Percentiles rank a stretch among this genome's conserved stretches.
These are phyloP conservation scores for Pleurotus cornucopiae DNA, from an alignment of 768 basidiomycete genomes.

Conservation along the genomic window DNA sequence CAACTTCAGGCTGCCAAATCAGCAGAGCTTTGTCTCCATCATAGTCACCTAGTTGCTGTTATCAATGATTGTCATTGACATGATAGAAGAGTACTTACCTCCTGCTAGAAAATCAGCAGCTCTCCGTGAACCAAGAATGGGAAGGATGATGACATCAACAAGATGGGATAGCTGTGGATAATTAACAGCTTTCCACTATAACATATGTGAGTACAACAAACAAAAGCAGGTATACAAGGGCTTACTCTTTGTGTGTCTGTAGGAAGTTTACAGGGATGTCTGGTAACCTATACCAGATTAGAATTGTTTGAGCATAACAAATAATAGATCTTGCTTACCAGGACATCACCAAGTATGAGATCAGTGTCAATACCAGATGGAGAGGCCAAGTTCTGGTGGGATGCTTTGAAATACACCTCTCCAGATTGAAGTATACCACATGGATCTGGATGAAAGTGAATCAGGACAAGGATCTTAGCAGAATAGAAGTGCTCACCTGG, in stretches of 20 bases:
- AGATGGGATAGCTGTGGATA: conserved; percentile 42
- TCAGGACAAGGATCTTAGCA: conserved; percentile 11
- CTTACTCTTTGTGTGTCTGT: conserved; percentile 62
- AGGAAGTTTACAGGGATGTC: conserved; percentile 70
- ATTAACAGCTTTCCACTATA: conserved; percentile 55
- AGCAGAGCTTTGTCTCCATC: conserved; percentile 62
- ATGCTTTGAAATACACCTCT: conserved; percentile 56
- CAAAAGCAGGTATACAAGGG: background rate
- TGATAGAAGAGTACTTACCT: conserved; percentile 30
- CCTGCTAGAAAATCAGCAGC: conserved; percentile 62
- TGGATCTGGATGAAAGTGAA: conserved; percentile 36
- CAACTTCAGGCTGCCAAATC: conserved; percentile 57
- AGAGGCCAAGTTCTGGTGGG: conserved; percentile 34
- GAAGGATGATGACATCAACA: conserved; percentile 55
- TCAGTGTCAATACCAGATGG: conserved; percentile 43
- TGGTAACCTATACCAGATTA: conserved; percentile 37
- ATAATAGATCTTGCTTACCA: conserved; percentile 30
- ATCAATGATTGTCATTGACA: background rate
- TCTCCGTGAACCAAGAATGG: conserved; percentile 48
- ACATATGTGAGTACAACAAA: background rate
- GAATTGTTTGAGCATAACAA: background rate
- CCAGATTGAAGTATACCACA: conserved; percentile 44
- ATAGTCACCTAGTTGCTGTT: conserved; percentile 49
- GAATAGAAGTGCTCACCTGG: conserved; percentile 41
- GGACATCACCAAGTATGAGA: conserved; percentile 49